Evolutionary conservation across 257 asterid genomes (phyloP).

Genomic region (Verbascum thapsus): DNA sequence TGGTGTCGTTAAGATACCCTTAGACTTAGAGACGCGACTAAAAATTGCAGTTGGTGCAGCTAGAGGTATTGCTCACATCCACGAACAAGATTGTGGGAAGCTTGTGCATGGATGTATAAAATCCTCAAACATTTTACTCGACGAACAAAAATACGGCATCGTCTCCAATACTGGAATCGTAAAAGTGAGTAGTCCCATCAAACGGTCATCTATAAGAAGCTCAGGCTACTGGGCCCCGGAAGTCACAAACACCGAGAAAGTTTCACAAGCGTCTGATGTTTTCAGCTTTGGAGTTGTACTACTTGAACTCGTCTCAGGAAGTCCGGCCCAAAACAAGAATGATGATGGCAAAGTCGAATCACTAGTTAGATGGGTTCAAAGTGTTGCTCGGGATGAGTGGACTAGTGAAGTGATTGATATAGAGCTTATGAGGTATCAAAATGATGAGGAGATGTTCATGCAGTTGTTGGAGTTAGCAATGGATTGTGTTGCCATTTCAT

Average conservation of each 20-base stretch:
- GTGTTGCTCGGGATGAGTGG: conserved; percentile 1
- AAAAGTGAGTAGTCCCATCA: not conserved
- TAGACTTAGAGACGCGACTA: conserved; percentile 32
- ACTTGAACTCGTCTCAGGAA: conserved; percentile 19
- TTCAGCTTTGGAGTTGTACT: conserved; percentile 33
- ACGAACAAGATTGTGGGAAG: conserved; percentile 21
- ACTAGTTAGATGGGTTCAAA: conserved; percentile 4
- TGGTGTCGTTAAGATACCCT: conserved; percentile 15
- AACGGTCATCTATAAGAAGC: not conserved
- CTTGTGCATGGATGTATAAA: conserved; percentile 40
- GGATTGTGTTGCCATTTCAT: not conserved
- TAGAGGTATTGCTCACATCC: conserved; percentile 35
- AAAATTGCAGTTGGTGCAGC: conserved; percentile 36
- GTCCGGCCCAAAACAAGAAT: not conserved
- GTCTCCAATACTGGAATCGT: conserved; percentile 25
- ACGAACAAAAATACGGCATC: conserved; percentile 7
- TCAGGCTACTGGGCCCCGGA: conserved; percentile 31
- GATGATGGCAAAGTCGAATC: not conserved
- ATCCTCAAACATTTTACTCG: conserved; percentile 35
- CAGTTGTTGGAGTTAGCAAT: conserved; percentile 7
- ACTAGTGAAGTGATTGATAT: not conserved
- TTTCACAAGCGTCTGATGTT: conserved; percentile 30
- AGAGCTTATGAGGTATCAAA: conserved; percentile 6
- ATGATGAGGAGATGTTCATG: conserved; percentile 10
- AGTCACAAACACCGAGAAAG: conserved; percentile 4